Base-by-base conservation (phyloP, 108 stramenopile genomes). In the Bacterosira constricta region DNA sequence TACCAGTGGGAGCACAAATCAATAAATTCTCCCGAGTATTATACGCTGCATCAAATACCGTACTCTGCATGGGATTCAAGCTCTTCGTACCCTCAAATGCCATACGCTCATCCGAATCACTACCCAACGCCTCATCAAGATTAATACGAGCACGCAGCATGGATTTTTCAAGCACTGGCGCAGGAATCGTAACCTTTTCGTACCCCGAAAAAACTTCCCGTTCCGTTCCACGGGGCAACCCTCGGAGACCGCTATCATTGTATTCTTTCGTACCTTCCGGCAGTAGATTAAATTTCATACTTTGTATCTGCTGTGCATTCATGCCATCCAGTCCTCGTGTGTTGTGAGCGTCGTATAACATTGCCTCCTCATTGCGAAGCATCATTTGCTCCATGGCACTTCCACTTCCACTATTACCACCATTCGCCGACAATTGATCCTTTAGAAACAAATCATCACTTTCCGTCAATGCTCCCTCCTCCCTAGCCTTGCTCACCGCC, bases 1-100 rank as follows among this genome's bases (percentile, higher is more conserved):
- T 32, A n/a, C 96, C 96, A 9, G 97, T 98, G 0, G 97, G 97
- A n/a, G 97, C 97, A 73, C 98, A 99, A 49, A 99, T 90, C 45
- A 99, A 80, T 46, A 99, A 63, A 83, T 99, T 99, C 70, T 97
- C 96, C 35, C 88, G 80, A n/a, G 74, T 76, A 30, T 83, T 57
- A 66, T 88, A 99, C 25, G 97, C 97, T n/a, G 79, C 80, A 11
- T 96, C 89, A 86, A 88, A 99, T n/a, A 97, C 95, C 44, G 83
- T 66, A 18, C 86, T 88, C 86, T 98, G 97, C 96, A 98, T 96
- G 10, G 96, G 96, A 69, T 98, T 98, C 37, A 98, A 85, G 31
- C 87, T 82, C 11, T 68, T 58, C 18, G 90, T 91, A 7, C 93
- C 93, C 29, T 35, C 45, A 80, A 96, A 97, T 20, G 90, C 92